phyloP scores from a whole-genome alignment of 108 stramenopile genomes.

The Skeletonema grethae region DNA sequence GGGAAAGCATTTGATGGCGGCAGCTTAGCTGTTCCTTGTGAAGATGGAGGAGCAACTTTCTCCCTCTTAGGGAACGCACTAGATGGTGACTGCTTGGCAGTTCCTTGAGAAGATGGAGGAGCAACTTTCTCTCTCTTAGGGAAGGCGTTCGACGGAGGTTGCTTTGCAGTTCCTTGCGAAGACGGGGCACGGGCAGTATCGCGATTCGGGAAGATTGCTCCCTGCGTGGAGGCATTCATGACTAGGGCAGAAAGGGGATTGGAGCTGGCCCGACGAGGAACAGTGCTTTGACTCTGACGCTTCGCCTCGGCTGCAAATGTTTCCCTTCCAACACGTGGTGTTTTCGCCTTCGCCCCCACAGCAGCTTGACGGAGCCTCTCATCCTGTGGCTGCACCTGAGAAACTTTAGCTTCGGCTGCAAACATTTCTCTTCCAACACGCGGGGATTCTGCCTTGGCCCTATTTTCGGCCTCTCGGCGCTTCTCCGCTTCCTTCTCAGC shows the following conservation, averaged over 20 bases:
- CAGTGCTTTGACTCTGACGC: background rate
- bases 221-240: background rate
- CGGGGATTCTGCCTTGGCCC: conserved; percentile 7
- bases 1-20: background rate
- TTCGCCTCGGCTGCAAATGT: background rate
- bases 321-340: background rate
- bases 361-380: conserved; percentile 1
- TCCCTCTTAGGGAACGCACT: background rate
- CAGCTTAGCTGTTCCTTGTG: background rate
- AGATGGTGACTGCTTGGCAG: no score
- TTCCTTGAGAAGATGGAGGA: no score
- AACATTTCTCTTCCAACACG: background rate
- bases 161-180: background rate
- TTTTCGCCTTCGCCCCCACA: background rate
- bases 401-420: background rate
- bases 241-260: conserved; percentile 3
- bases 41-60: background rate
- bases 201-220: background rate
- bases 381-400: background rate
- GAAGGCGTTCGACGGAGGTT: background rate
- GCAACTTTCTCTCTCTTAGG: background rate
- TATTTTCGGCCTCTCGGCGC: background rate
- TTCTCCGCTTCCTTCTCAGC: conserved; percentile 4
- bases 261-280: background rate
- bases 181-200: background rate